Base-by-base conservation (phyloP, 495 filamentous ascomycete species). In the Aspergillus coremiiformis region DNA sequence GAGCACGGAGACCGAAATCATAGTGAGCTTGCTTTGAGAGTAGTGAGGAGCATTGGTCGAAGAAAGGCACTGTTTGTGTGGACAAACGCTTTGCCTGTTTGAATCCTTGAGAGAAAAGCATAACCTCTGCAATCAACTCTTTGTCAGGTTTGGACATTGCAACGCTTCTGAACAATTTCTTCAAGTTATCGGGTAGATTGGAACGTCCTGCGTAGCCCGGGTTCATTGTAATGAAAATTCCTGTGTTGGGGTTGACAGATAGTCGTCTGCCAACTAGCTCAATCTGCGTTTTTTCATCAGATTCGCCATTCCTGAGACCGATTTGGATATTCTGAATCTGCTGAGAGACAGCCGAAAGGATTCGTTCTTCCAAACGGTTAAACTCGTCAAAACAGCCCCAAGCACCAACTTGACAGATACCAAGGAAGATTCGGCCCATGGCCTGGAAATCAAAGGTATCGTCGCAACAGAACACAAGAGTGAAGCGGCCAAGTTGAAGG, bases 331-430 rank as follows among this genome's bases (percentile, higher is more conserved):
- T 97, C 66, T 99, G 93, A 14, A 99, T 90, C 65, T 97, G 94
- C 64, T 99, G 93, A 22, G 93, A 99, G 6, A 99, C 93, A 27
- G 93, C 93, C 21, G 94, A 97, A 50, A 99, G 68, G 54, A 99
- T 99, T 49, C 91, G 81, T 71, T 99, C 93, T 58, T 99, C 93
- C 14, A 99, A 71, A 76, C 93, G 85, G 66, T 99, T 99, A 77
- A 99, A 99, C 70, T 99, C 93, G 63, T 99, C 93, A 66, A 99
- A 99, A 70, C 93, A 99, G 65, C 93, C 93, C 93, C 93, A 99
- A 12, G 93, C 93, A 62, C 93, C 93, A 52, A 99, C 93, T 67
- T 97, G 94, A 65, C 94, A 99, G 54, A 99, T 96, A 78, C 93
- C 93, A 26, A 99, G 81, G 77, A 99, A 97, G 61, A 99, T 99